Percentiles rank a stretch among this genome's conserved stretches.
Conservation (phyloP, 306 rosid species). For the Prosopis cineraria region DNA sequence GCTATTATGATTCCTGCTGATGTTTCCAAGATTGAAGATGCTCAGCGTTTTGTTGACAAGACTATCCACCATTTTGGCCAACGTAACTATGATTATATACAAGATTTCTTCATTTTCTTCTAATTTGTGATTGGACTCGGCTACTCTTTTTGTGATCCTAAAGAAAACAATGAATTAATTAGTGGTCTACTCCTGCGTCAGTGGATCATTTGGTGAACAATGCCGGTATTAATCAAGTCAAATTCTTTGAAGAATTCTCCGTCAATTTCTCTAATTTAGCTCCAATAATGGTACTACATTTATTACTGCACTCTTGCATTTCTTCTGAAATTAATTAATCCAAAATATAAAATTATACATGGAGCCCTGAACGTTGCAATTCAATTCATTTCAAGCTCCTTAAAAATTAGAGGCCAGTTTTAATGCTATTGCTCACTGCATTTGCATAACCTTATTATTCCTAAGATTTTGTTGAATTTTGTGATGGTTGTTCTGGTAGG, state of each 20-base stretch:
- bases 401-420: no score
- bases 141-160: not conserved
- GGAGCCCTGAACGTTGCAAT: no score
- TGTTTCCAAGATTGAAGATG: slow-evolving; percentile 22
- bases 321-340: not conserved
- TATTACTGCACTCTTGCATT: not conserved
- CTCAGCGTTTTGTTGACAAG: not conserved
- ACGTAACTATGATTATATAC: not conserved
- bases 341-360: no score
- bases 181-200: not conserved
- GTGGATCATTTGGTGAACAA: slow-evolving; percentile 36
- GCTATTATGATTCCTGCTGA: slow-evolving; percentile 1
- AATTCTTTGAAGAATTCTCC: not conserved
- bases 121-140: no score
- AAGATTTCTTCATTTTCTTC: not conserved
- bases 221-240: not conserved
- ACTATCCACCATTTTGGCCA: slow-evolving; percentile 4
- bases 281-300: slow-evolving; percentile 3
- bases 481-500: not conserved
- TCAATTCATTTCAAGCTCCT: no score
- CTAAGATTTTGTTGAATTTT: not conserved
- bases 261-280: not conserved
- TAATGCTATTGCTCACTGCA: not conserved
- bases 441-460: not conserved
- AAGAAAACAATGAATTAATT: not conserved